Conservation (phyloP, 352 stramenopile genomes). For the Pythium volutum region DNA sequence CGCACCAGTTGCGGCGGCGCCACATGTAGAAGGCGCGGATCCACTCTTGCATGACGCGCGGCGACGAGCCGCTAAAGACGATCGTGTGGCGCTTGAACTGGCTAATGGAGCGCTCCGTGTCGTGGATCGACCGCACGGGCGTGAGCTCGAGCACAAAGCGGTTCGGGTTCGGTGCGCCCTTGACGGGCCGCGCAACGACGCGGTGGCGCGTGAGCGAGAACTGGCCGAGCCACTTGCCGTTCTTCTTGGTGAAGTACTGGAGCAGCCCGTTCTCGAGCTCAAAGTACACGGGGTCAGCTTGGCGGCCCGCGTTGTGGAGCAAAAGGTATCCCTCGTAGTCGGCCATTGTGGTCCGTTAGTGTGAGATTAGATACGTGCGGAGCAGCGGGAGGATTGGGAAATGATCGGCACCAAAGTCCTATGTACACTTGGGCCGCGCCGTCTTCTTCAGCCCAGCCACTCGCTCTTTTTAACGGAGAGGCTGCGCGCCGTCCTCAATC, state of each 20-base stretch:
- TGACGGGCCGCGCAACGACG: conserved; percentile 43
- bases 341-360: conserved; percentile 41
- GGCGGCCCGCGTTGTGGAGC: conserved; percentile 51
- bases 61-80: conserved; percentile 54
- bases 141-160: conserved; percentile 69
- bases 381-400: background rate
- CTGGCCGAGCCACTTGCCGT: conserved; percentile 65
- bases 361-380: background rate
- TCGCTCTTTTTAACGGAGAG: background rate
- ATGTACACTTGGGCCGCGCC: background rate
- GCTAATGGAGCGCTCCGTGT: conserved; percentile 67
- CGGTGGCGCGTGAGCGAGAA: conserved; percentile 74
- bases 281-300: conserved; percentile 70
- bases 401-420: background rate
- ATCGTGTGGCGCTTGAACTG: conserved; percentile 54
- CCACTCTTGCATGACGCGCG: conserved; percentile 51
- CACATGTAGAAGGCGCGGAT: conserved; percentile 68
- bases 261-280: conserved; percentile 67
- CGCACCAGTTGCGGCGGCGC: conserved; percentile 75
- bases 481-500: background rate
- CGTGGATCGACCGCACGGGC: conserved; percentile 72
- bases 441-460: no score
- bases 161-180: conserved; percentile 45
- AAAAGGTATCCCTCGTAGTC: conserved; percentile 82
- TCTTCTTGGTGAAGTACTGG: conserved; percentile 72